Evolutionary conservation across 495 filamentous ascomycete genomes (phyloP), one percentile per base, ranked within the genome.

Genomic region (Eremomyces bilateralis): DNA sequence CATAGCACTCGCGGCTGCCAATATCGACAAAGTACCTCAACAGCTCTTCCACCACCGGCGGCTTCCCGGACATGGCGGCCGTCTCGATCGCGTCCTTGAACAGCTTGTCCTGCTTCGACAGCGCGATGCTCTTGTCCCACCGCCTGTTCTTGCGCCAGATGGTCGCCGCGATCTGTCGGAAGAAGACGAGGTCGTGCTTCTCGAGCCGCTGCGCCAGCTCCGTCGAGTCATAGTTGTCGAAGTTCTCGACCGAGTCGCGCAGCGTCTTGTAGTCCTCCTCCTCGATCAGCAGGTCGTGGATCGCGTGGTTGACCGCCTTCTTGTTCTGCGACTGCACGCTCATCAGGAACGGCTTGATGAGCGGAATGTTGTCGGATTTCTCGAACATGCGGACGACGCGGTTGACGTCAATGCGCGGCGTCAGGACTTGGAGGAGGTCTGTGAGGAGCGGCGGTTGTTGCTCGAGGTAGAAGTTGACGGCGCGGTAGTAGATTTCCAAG

Each of bases 81-180:
- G 90, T 99, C 65, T 99, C 90, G 43, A 99, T 95, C 19, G 90
- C 90, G 65, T 99, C 90, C 66, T 93, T 94, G 73, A 84, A 99
- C 22, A 99, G 64, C 69, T 91, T 95, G 62, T 99, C 90, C 53
- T 95, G 90, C 67, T 99, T 99, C 8, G 82, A 93, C 31, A 99
- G 62, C 33, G 79, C 72, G 54, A 99, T 95, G n/a, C 88, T 94
- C 63, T 95, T 94, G 55, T 91, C 82, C 90, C 90, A 99, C 39
- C 90, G 72, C 73, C 94, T 95, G 64, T 93, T 94, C 68, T 95
- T 95, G 42, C 90, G 81, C 63, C 95, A 99, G 59, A 99, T 95
- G 63, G 68, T 90, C 44, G 90, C 81, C 6, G 90, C 85, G 46
- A 95, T 90, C 60, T 99, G 90, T 44, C 90, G 73, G 76, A 99